Base-by-base conservation (phyloP, 2,329 filamentous ascomycete species). In the Hortaea werneckii region DNA sequence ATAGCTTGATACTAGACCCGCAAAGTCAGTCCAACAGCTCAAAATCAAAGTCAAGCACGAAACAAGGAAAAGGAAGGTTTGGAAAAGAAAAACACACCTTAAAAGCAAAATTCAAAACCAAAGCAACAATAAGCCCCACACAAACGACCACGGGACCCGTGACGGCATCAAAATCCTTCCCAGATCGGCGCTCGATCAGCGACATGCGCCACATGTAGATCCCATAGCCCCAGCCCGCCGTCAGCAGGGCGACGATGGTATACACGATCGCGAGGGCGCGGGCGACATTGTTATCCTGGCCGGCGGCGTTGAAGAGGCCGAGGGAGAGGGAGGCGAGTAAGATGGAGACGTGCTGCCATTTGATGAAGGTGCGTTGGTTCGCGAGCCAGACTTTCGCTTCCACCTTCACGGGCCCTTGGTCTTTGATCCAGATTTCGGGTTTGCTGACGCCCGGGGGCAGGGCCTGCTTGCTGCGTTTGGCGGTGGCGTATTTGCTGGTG, bases 351-450 rank as follows among this genome's bases (percentile, higher is more conserved):
- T 96, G 89, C 71, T 96, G 87, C 92, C 92, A 98, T 67, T 95
- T 96, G 66, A 98, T 83, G 64, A 95, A 98, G 0, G 92, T 98
- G 50, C 92, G 83, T 69, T 98, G 90, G 67, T 98, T 98, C 45
- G 92, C 92, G 47, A 98, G 82, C 90, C 92, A 98, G 29, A 98
- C 90, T 68, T 98, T 98, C 50, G 87, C 88, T 70, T 98, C 92
- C 47, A 98, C 87, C 62, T 88, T 85, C 53, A 96, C 77, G 32
- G 88, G 85, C 3, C 92, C 90, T 30, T 84, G 78, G 67, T 98
- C 94, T 72, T 98, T 98, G 73, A 98, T 86, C 82, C 90, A 94
- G 54, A 80, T 76, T 6, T 77, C 79, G 1, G 92, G 92, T 61
- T 94, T 82, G 20, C 78, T 78, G n/a, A 98, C 87, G 29, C 92